Conservation (phyloP, 495 filamentous ascomycete genomes). For the Geopyxis carbonaria region DNA sequence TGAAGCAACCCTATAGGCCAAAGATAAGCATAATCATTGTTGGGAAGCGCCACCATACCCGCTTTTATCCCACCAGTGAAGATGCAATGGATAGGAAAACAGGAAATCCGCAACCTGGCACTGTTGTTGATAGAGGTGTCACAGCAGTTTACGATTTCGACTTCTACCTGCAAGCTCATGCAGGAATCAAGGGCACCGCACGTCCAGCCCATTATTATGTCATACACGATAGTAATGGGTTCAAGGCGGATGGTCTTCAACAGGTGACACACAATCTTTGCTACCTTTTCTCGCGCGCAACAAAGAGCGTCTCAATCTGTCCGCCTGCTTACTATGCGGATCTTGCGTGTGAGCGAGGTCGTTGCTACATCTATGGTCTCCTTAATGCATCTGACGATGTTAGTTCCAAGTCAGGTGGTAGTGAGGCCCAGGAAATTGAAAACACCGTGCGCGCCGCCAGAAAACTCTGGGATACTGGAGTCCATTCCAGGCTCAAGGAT, state of each 20-base stretch:
- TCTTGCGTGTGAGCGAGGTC: conserved; percentile 50
- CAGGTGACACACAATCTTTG: conserved; percentile 55
- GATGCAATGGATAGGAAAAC: conserved; percentile 33
- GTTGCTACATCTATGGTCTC: conserved; percentile 43
- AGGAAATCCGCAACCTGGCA: conserved; percentile 55
- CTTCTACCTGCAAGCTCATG: conserved; percentile 78
- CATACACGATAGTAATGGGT: conserved; percentile 46
- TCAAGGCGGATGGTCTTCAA: conserved; percentile 15
- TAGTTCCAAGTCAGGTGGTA: conserved; percentile 18
- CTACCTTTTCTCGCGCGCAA: conserved; percentile 63
- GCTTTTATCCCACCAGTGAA: conserved; percentile 51
- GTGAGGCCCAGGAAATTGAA: conserved; percentile 11
- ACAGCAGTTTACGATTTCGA: conserved; percentile 61
- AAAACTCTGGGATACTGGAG: conserved; percentile 21
- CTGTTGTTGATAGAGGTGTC: conserved; percentile 74
- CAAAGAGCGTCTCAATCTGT: conserved; percentile 60
- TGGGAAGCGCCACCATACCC: conserved; percentile 80
- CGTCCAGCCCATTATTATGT: conserved; percentile 64
- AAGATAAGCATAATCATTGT: conserved; percentile 47
- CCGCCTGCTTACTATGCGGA: conserved; percentile 77
- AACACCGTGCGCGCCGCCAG: conserved; percentile 2
- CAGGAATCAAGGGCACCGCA: conserved; percentile 70
- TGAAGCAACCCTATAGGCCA: conserved; percentile 32
- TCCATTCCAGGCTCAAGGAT: conserved; percentile 40
- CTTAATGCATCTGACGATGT: conserved; percentile 33